Conservation (phyloP, 2,329 filamentous ascomycete genomes). For the Fusarium begoniae region DNA sequence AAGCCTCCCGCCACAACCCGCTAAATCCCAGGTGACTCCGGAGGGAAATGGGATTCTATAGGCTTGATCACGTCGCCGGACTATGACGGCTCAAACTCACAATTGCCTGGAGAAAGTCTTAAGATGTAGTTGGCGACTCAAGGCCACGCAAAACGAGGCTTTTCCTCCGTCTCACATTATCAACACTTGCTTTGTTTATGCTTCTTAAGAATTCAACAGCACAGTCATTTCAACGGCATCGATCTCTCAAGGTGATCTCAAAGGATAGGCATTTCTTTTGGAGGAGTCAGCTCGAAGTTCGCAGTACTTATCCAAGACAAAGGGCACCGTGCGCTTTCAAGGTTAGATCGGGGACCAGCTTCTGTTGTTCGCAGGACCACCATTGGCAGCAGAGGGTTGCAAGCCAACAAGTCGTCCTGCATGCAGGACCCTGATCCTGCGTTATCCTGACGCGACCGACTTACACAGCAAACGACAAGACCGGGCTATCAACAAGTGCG, state of each 20-base stretch:
- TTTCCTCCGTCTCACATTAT: constrained; percentile 1
- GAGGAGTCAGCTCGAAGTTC: constrained; percentile 4
- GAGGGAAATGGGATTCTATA: constrained; percentile 19
- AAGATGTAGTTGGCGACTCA: constrained; percentile 25
- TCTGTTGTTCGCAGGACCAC: constrained; percentile 9
- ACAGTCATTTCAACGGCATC: background rate
- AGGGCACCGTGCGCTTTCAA: constrained; percentile 18
- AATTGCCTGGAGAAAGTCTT: constrained; percentile 19
- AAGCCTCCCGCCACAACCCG: constrained; percentile 42
- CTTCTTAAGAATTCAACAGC: background rate
- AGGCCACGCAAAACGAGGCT: background rate
- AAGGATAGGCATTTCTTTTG: background rate
- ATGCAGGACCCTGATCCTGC: constrained; percentile 21
- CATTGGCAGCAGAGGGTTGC: constrained; percentile 15
- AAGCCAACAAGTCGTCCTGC: constrained; percentile 21
- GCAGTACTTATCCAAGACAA: constrained; percentile 7
- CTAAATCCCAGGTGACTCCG: constrained; percentile 33
- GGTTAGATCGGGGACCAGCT: constrained; percentile 7
- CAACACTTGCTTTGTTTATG: background rate
- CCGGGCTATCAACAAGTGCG: background rate
- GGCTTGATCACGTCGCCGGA: constrained; percentile 30
- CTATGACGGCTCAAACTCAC: constrained; percentile 36
- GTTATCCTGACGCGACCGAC: background rate
- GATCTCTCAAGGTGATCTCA: background rate
- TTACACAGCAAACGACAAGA: background rate